Base-by-base conservation (phyloP, 805 yeast genomes). In the Starmerella cellae region DNA sequence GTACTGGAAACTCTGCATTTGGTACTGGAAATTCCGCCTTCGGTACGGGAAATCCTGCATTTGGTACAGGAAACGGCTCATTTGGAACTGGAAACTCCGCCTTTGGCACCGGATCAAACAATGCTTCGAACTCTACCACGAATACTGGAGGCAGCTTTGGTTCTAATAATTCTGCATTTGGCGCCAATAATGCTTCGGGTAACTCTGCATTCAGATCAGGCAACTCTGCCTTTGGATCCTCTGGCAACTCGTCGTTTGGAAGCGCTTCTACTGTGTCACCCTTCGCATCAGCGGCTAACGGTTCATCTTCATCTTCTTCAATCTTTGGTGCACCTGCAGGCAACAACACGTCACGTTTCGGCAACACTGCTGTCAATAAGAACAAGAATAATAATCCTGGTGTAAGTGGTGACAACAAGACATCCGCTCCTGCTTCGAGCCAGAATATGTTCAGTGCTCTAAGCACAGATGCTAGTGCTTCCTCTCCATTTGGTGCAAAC, bases 1-100 rank as follows among this genome's bases (percentile, higher is more conserved):
- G 52, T 13, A 26, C 53, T 3, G 55, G 55, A 1, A 48, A 39
- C 39, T n/a, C 47, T 8, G 42, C 48, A 2, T 42, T 47, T 21
- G 49, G 51, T 17, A 42, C 53, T 13, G 48, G 53, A 2, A 45
- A 45, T 39, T 24, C 44, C 5, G 44, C 48, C 14, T 48, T 45
- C 26, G 50, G 44, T 8, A 21, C 51, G 4, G 44, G 46, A 17
- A 38, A 38, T 17, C n/a, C 38, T 5, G 38, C 45, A 5, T 39
- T 47, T 29, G 47, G 48, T 19, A 35, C 48, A 2, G 48, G 52
- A 4, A 44, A 43, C 18, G 11, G 3, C 44, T 4, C 32, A 41
- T 29, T 47, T 17, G 44, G 44, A 6, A 21, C 51, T 2, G 44
- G 46, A 17, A 38, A 38, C 17, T 17, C 38, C 4, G 39, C 46